These are phyloP conservation scores for Pythium volutum DNA, from an alignment of 352 stramenopile species.

Conservation along the genomic window DNA sequence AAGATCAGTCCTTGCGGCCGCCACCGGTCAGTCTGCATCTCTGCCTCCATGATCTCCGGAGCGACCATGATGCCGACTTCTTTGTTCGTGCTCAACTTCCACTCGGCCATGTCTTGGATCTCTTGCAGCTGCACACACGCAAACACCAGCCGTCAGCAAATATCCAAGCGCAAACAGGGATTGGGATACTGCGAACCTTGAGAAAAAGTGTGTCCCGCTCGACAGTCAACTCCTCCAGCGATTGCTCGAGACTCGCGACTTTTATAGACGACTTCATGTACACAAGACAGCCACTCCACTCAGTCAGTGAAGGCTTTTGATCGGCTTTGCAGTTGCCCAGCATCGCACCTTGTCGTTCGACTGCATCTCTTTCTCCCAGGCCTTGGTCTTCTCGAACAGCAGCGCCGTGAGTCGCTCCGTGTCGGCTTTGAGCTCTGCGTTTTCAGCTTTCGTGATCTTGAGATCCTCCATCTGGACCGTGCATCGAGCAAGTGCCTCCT, in stretches of 20 bases:
- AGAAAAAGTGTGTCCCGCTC: conserved; percentile 36
- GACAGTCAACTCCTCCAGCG: conserved; percentile 26
- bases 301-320: background rate
- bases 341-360: conserved; percentile 41
- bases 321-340: background rate
- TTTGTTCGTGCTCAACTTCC: conserved; percentile 54
- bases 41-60: conserved; percentile 37
- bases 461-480: conserved; percentile 37
- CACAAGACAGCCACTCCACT: background rate
- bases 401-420: conserved; percentile 49
- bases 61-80: conserved; percentile 54
- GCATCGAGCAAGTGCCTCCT: conserved; percentile 32
- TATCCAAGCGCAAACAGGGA: background rate
- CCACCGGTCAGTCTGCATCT: conserved; percentile 76
- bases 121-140: conserved; percentile 41
- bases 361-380: conserved; percentile 62
- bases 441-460: conserved; percentile 26
- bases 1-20: conserved; percentile 68
- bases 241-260: conserved; percentile 39
- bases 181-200: conserved; percentile 29
- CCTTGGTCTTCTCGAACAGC: conserved; percentile 74
- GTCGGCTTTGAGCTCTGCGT: conserved; percentile 46
- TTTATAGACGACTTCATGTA: conserved; percentile 38
- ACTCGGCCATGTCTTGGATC: conserved; percentile 53
- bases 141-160: background rate